Conservation (phyloP, 306 rosid species). For the Canavalia gladiata region DNA sequence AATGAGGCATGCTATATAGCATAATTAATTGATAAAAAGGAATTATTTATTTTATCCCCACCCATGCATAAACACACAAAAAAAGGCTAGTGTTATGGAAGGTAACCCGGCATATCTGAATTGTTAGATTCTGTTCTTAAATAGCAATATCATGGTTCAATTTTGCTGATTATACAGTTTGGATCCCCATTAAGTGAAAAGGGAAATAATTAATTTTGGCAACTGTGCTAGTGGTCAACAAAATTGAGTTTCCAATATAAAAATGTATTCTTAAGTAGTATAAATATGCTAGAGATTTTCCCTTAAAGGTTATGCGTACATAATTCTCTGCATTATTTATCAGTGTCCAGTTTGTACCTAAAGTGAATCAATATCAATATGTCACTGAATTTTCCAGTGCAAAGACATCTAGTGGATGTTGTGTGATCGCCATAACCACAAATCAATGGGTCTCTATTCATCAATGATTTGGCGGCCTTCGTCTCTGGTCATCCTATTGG, state of each 20-base stretch:
- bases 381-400: neutral
- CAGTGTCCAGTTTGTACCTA: neutral
- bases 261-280: neutral
- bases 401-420: neutral
- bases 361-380: neutral
- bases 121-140: neutral
- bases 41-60: no score
- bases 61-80: no score
- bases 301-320: neutral
- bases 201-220: no score
- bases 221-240: neutral
- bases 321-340: neutral
- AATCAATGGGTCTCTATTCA: neutral
- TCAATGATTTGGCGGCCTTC: slow-evolving; percentile 36
- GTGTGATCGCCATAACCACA: neutral
- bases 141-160: no score
- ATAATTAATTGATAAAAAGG: no score
- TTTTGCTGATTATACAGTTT: neutral
- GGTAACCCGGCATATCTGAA: no score
- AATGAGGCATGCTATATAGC: no score
- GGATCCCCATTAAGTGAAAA: no score
- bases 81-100: no score
- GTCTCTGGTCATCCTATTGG: slow-evolving; percentile 22
- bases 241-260: slow-evolving; percentile 2
- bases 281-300: neutral